phyloP scores from a whole-genome alignment of 371 early-diverging fungal species.

The Circinella umbellata region DNA sequence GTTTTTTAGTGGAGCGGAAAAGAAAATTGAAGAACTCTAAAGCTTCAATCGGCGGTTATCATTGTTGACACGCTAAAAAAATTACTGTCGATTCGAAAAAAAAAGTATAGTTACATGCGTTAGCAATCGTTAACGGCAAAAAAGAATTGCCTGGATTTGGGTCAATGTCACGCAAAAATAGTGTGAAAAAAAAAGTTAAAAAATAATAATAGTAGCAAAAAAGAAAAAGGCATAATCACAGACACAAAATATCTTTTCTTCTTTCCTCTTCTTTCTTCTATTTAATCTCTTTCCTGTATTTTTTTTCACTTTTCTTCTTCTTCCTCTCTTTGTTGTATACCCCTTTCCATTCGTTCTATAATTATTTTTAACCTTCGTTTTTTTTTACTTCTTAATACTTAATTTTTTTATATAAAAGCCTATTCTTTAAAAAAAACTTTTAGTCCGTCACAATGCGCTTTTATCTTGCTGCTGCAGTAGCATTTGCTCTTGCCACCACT shows the following conservation, averaged over 20 bases:
- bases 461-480: background rate
- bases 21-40: no score
- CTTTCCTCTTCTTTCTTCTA: no score
- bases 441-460: no score
- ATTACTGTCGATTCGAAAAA: no score
- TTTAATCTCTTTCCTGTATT: background rate
- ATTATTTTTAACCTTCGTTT: background rate
- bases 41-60: no score
- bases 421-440: no score
- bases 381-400: no score
- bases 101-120: no score
- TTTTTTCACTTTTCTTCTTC: background rate
- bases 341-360: background rate
- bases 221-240: background rate
- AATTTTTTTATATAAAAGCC: no score
- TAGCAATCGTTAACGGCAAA: background rate
- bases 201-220: background rate
- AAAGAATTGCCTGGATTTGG: conserved; percentile 1
- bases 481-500: conserved; percentile 10
- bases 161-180: conserved; percentile 3
- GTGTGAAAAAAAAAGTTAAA: background rate
- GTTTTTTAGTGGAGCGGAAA: no score
- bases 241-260: no score
- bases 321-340: conserved; percentile 1
- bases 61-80: no score